Base-by-base conservation (phyloP, 2,329 filamentous ascomycete genomes). In the Xylaria sp. region DNA sequence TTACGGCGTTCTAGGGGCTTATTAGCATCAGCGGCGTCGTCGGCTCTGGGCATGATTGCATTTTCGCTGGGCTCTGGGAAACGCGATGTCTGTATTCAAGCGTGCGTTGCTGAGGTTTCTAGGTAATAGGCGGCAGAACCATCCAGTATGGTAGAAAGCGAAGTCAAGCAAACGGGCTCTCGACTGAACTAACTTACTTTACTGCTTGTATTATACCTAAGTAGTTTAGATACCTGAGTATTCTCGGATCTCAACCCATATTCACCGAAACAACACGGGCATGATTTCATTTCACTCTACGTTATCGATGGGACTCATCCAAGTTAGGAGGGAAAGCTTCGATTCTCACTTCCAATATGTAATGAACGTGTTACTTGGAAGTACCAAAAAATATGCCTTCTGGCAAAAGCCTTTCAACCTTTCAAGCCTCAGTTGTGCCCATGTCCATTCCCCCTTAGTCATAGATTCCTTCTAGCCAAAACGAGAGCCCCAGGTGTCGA, bases 11-110 rank as follows among this genome's bases (percentile, higher is more conserved):
- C 19, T 34, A 9, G 9, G 21, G 55, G 47, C 1, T 51, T 32
- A 56, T 45, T 56, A 45, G 57, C 57, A 61, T 66, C 47, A 14
- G 34, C n/a, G 55, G 62, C 17, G 54, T 59, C 36, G 8, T 34
- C 12, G 5, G 30, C n/a, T 32, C 24, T 3, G 34, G 12, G 48
- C 32, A 36, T 55, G 30, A n/a, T 27, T 36, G n/a, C 34, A 55
- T 62, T 55, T 24, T 51, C n/a, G 51, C 19, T n/a, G n/a, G 14
- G 11, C 27, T 47, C 19, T 54, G 8, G 21, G 30, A 62, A 47
- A 9, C n/a, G 21, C 24, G 19, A 32, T 12, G 30, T 24, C 42
- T 34, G 6, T 50, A 12, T 42, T 56, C 19, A 36, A 39, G 39
- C 21, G 39, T 30, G 14, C 14, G 19, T 51, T 32, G 12, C 50